Evolutionary conservation across 1,284 basidiomycete genomes (phyloP).

Genomic region (Porodaedalea pini): DNA sequence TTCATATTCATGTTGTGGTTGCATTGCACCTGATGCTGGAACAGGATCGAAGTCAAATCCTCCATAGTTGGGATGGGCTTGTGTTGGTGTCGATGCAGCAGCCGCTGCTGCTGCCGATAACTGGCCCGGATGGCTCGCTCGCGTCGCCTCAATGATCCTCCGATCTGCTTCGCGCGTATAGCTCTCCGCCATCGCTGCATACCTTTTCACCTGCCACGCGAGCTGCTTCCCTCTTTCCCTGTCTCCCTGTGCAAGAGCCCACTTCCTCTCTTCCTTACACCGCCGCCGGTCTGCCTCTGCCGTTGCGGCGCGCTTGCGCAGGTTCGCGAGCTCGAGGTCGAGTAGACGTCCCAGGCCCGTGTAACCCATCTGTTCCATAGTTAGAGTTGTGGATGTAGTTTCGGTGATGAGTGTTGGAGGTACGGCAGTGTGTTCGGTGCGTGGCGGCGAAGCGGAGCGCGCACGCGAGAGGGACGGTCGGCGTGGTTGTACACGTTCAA

Average conservation of each 20-base stretch:
- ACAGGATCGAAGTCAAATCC: neutral
- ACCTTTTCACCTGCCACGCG: conserved; percentile 76
- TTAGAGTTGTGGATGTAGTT: conserved; percentile 48
- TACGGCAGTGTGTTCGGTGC: conserved; percentile 13
- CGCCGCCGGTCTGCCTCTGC: conserved; percentile 77
- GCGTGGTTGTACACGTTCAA: neutral
- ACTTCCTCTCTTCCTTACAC: conserved; percentile 79
- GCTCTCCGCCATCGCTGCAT: conserved; percentile 73
- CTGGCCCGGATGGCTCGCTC: conserved; percentile 8
- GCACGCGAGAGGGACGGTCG: neutral
- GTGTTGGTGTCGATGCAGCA: neutral
- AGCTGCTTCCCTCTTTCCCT: conserved; percentile 67
- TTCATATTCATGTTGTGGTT: neutral
- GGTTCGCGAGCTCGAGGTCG: conserved; percentile 60
- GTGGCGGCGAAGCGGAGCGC: conserved; percentile 23
- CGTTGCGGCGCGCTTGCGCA: conserved; percentile 69
- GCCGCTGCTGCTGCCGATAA: neutral
- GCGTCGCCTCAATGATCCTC: conserved; percentile 51
- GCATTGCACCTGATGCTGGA: neutral
- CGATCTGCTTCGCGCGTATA: conserved; percentile 73
- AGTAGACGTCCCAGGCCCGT: conserved; percentile 18
- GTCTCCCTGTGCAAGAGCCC: conserved; percentile 76
- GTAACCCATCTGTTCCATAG: conserved; percentile 50
- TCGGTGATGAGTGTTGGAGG: conserved; percentile 8
- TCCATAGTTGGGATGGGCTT: neutral